Evolutionary conservation across 768 basidiomycete genomes (phyloP), one percentile per base, ranked within the genome.

Genomic region (Mycena belliarum): DNA sequence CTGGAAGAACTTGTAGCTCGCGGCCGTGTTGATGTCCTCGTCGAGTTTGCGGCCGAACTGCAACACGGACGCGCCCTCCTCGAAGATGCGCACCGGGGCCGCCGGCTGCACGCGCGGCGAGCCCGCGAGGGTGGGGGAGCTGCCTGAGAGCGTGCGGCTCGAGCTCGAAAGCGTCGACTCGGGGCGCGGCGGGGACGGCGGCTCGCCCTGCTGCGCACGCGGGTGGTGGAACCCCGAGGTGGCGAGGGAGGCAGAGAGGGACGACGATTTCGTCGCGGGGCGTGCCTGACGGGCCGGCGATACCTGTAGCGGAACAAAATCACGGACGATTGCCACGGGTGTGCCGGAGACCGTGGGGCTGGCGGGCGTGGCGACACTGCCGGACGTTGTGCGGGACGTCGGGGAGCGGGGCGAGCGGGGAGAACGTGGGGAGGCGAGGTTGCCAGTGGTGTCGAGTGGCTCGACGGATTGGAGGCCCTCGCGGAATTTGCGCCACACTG

Each of bases 221-320:
- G 82, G 80, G 63, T 83, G 75, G 57, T 87, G 79, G 63, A 89
- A 83, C 16, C 74, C 72, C 20, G 86, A 78, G 21, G 80, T 81
- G 7, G 79, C 83, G 42, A 91, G 75, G 32, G 89, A 89, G n/a
- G 82, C 82, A 20, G 89, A 90, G 41, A 91, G 80, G 6, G 85
- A 82, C 50, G 85, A 82, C 50, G 89, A 91, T 29, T 78, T 65
- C 25, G 75, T 69, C 6, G 80, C 67, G 32, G 79, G 66, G 4
- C 66, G 66, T n/a, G 73, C 64, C 49, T 75, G 69, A 62, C 72
- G 66, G 33, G 72, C 67, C 42, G 79, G 74, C 56, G 75, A 69
- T 10, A 78, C 70, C 64, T 57, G 76, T 59, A 55, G 74, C 32
- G 89, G 88, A 23, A 81, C 70, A 66, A 91, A 91, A 63, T 78